Evolutionary conservation across 225 moss, liverwort and hornwort species (phyloP), one percentile per base, ranked within the genome.

Genomic region (Ulota crispa): DNA sequence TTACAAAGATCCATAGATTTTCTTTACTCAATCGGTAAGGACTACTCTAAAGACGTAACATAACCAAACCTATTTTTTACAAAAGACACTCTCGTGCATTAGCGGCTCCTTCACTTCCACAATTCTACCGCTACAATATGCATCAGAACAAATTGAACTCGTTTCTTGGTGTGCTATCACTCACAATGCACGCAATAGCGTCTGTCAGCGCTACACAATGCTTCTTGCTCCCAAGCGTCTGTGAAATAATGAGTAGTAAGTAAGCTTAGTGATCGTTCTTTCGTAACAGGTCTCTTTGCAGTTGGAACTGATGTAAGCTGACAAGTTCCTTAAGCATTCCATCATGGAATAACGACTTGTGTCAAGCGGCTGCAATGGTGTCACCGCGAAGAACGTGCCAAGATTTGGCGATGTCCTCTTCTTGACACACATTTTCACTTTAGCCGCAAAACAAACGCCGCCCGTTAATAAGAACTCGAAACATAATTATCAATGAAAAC

Each of bases 371-470:
- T 30, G 42, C 56, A 15, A 50, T 41, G 24, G 18, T 52, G 43
- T 36, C 57, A 68, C 9, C 31, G 23, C 31, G 15, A 62, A 23
- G 3, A 56, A 12, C 56, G 26, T 79, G 83, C 71, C 80, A 80
- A 80, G 83, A 80, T 77, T 64, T 52, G 53, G 23, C 20, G 39
- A 50, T 24, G 3, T 19, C 43, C 56, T 45, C 59, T 83, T 86
- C 86, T 84, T 84, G 81, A 24, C 18, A 67, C 52, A 53, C 80
- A 77, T 27, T 3, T 50, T 23, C n/a, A 42, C 37, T 19, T 34
- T 47, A 70, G n/a, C 34, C 27, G 34, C 21, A 60, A 65, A 6
- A 26, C 21, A 20, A 30, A 66, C 41, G 47, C 9, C 59, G 9
- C 16, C 27, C 54, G 57, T 65, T 65, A 64, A 59, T 37, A 69